Percentiles rank a stretch among this genome's conserved stretches.
Conservation (phyloP, 2,329 filamentous ascomycete species). For the Diaporthe velutina region DNA sequence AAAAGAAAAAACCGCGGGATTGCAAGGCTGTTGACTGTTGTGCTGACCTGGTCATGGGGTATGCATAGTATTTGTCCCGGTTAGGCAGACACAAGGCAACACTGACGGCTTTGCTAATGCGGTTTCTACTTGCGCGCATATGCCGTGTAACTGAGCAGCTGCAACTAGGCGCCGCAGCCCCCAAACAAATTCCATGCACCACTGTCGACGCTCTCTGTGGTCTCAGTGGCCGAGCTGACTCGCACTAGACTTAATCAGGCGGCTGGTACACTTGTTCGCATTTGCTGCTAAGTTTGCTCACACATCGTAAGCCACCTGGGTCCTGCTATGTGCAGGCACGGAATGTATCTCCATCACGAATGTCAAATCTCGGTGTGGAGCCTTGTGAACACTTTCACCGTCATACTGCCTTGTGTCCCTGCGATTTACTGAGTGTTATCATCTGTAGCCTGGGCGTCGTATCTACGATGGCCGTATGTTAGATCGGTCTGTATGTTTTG, state of each 20-base stretch:
- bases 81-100: slow-evolving; percentile 25
- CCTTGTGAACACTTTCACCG: background rate
- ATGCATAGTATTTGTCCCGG: background rate
- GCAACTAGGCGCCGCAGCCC: background rate
- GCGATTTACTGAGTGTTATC: too few species aligned
- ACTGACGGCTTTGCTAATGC: background rate
- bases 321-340: background rate
- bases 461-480: background rate
- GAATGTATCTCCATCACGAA: background rate
- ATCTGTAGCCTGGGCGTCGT: background rate
- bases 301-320: background rate
- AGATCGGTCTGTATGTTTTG: background rate
- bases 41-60: background rate
- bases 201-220: background rate
- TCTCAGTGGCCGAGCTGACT: background rate
- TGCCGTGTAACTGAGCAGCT: slow-evolving; percentile 13
- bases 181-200: background rate
- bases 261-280: background rate
- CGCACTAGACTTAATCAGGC: background rate
- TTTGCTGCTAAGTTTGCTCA: background rate
- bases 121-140: background rate
- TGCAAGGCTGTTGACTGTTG: background rate
- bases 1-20: background rate
- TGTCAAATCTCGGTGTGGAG: background rate
- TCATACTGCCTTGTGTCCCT: too few species aligned